Conservation (phyloP, 169 alveolate genomes). For the Plasmodium ovale region DNA sequence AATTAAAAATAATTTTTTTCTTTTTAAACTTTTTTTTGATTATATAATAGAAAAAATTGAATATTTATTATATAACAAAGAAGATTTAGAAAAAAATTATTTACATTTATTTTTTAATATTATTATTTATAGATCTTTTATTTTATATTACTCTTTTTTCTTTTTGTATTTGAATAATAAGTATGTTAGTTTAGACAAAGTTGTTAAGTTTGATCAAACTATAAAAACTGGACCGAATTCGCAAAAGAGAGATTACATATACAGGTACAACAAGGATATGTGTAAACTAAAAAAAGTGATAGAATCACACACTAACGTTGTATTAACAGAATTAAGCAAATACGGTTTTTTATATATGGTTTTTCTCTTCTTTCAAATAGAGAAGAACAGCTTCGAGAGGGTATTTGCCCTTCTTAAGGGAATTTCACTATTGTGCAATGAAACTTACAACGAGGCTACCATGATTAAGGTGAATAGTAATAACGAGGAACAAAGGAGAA, state of each 20-base stretch:
- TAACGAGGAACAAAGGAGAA: not conserved
- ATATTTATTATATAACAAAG: conserved; percentile 62
- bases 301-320: conserved; percentile 11
- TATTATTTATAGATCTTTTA: conserved; percentile 50
- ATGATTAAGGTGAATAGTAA: not conserved
- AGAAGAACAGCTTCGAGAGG: conserved; percentile 43
- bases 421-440: conserved; percentile 24
- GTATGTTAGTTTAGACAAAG: conserved; percentile 3
- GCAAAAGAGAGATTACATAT: conserved; percentile 1
- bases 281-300: conserved; percentile 8
- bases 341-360: conserved; percentile 69
- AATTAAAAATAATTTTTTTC: conserved; percentile 49
- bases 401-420: not conserved
- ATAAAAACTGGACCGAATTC: not conserved
- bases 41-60: conserved; percentile 61
- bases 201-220: not conserved
- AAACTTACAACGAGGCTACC: conserved; percentile 1
- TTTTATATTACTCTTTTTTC: conserved; percentile 48
- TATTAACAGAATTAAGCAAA: conserved; percentile 35
- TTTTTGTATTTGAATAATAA: conserved; percentile 31
- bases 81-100: conserved; percentile 71
- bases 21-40: conserved; percentile 52
- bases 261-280: conserved; percentile 23
- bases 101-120: conserved; percentile 58
- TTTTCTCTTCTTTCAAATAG: conserved; percentile 68